phyloP scores from a whole-genome alignment of 768 basidiomycete genomes.

The Dentipellis fragilis region DNA sequence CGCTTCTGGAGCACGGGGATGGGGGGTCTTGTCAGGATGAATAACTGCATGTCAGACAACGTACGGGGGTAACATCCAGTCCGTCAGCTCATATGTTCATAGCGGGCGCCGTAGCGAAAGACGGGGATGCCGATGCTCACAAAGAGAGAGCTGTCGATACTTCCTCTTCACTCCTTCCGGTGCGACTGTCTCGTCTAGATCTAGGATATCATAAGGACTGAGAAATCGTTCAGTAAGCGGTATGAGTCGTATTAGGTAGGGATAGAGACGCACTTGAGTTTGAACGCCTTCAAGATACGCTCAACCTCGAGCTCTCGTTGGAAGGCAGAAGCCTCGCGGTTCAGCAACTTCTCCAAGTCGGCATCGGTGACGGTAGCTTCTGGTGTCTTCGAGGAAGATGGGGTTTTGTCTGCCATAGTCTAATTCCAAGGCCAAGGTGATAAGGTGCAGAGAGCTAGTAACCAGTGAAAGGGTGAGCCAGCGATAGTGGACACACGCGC shows the following conservation, averaged over 20 bases:
- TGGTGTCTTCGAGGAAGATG: not conserved
- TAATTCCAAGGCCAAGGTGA: too few relatives aligned
- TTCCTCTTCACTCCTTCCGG: conserved; percentile 84
- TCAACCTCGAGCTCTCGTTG: conserved; percentile 85
- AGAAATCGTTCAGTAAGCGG: not conserved
- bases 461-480: too few relatives aligned
- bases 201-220: conserved; percentile 91
- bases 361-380: conserved; percentile 23
- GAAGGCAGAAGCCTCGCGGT: conserved; percentile 73
- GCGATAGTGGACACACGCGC: too few relatives aligned
- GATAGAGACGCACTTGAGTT: conserved; percentile 66
- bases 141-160: conserved; percentile 76
- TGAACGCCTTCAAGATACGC: conserved; percentile 89
- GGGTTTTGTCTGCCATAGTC: not conserved
- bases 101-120: conserved; percentile 3
- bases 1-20: conserved; percentile 81
- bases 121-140: conserved; percentile 33
- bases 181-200: conserved; percentile 61
- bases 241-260: not conserved
- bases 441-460: too few relatives aligned
- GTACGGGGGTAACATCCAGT: conserved; percentile 21
- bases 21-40: conserved; percentile 95
- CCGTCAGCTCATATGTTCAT: conserved; percentile 10
- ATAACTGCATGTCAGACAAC: conserved; percentile 60
- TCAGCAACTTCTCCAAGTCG: conserved; percentile 75